phyloP scores from a whole-genome alignment of 371 early-diverging fungal genomes.

The Funneliformis caledonium region DNA sequence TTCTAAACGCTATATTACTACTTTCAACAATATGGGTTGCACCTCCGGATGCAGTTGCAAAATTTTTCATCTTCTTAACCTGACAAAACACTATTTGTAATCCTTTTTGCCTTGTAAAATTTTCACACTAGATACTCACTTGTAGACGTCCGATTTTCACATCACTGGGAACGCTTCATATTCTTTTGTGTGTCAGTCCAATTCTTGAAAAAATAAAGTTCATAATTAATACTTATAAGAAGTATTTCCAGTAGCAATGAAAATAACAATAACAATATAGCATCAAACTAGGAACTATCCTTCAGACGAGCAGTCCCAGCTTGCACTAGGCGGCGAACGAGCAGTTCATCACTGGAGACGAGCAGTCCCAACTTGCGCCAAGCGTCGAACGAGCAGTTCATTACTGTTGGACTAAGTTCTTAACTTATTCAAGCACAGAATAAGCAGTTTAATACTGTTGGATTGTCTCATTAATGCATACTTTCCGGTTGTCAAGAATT shows the following conservation, averaged over 20 bases:
- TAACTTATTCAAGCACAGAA: neutral
- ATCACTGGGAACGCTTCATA: neutral
- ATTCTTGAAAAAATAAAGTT: slow-evolving; percentile 3
- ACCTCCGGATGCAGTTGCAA: neutral
- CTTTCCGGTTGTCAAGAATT: too few relatives aligned
- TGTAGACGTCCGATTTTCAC: neutral
- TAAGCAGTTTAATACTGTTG: slow-evolving; percentile 13
- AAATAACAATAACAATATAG: slow-evolving; percentile 19
- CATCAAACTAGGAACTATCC: slow-evolving; percentile 14
- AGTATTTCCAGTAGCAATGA: neutral
- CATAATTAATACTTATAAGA: neutral
- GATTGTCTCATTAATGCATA: too few relatives aligned
- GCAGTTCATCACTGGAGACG: slow-evolving; percentile 6
- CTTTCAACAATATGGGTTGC: neutral
- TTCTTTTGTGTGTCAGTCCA: neutral
- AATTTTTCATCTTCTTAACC: slow-evolving; percentile 19
- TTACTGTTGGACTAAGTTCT: neutral
- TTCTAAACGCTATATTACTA: neutral
- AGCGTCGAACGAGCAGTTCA: neutral
- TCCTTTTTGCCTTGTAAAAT: slow-evolving; percentile 16
- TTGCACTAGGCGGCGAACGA: neutral
- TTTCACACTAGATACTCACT: neutral
- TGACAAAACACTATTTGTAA: slow-evolving; percentile 13
- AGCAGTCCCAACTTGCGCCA: neutral
- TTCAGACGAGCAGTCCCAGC: slow-evolving; percentile 17